A percentile compares a stretch with the other conserved stretches of the same genome.
Evolutionary conservation across 75 land plant species (phyloP).

Genomic region (Sequoia sempervirens): DNA sequence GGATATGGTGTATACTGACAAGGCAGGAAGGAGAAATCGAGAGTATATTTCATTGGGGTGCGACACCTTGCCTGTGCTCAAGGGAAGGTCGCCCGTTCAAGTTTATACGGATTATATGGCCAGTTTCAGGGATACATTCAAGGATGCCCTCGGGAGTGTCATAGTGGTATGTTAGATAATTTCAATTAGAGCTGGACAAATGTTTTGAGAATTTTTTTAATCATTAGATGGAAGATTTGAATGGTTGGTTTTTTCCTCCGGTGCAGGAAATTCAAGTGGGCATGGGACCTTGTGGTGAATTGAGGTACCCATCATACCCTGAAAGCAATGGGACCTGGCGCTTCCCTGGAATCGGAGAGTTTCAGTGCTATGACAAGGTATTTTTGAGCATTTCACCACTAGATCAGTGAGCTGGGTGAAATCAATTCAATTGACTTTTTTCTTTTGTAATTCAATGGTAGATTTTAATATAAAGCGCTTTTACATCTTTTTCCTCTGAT

Average conservation of each 20-base stretch:
- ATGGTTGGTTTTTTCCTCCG: neutral
- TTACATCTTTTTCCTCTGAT: neutral
- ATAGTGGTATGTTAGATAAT: constrained; percentile 47
- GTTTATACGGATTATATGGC: constrained; percentile 84
- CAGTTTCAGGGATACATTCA: constrained; percentile 73
- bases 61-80: constrained; percentile 66
- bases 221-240: neutral
- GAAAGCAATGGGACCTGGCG: constrained; percentile 75
- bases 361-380: constrained; percentile 93
- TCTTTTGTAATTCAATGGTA: too few relatives aligned
- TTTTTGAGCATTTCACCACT: neutral
- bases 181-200: neutral
- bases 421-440: neutral
- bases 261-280: constrained; percentile 89
- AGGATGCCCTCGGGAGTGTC: constrained; percentile 54
- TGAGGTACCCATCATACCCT: constrained; percentile 83
- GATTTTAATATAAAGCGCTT: too few relatives aligned
- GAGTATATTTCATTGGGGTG: constrained; percentile 91
- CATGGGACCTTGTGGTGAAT: constrained; percentile 83
- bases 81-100: constrained; percentile 92
- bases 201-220: neutral
- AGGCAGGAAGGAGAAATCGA: constrained; percentile 63
- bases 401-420: neutral
- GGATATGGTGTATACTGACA: constrained; percentile 84
- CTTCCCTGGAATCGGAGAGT: constrained; percentile 84